Base-by-base conservation (phyloP, 768 basidiomycete genomes). In the Mycena vulgaris region DNA sequence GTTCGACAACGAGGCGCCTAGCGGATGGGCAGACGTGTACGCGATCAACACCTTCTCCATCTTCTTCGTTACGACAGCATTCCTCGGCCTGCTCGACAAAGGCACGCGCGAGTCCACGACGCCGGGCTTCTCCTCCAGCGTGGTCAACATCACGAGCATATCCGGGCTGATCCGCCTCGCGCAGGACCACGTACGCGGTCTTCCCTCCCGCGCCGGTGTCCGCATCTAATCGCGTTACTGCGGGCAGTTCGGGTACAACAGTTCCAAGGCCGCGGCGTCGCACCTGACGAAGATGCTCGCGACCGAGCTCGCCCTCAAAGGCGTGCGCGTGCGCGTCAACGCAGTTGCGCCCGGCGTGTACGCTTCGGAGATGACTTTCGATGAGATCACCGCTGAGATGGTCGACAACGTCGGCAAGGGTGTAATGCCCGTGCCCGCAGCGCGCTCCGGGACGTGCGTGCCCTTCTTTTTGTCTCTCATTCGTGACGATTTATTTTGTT, bases 181-280 rank as follows among this genome's bases (percentile, higher is more conserved):
- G 1, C 93, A 95, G 78, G 86, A 90, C 69, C 94, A 95, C 75
- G 94, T 94, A 79, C n/a, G 91, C 80, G 6, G 7, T 35, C 33
- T 35, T 35, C 33, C 7, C 13, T 6, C 33, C 45, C 31, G 35
- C 31, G 25, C 48, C n/a, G 31, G 31, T 53, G 7, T 13, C 5
- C 19, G n/a, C n/a, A n/a, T n/a, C 39, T 33, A 60, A 47, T 55
- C 37, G 23, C 39, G 30, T 14, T 19, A 13, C 23, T n/a, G 21
- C n/a, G n/a, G n/a, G n/a, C 21, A 95, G 94, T 95, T 95, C 76
- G 89, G 87, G 31, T 95, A 95, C 79, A 95, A 95, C 78, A 92
- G 91, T 74, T 84, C 92, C 9, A 95, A 95, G 78, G 93, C 92
- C 0, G 94, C 93, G 3, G 90, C 89, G 7, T 86, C 91, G 16